Evolutionary conservation across 345 rosid genomes (phyloP).

Genomic region (Balakata baccata): DNA sequence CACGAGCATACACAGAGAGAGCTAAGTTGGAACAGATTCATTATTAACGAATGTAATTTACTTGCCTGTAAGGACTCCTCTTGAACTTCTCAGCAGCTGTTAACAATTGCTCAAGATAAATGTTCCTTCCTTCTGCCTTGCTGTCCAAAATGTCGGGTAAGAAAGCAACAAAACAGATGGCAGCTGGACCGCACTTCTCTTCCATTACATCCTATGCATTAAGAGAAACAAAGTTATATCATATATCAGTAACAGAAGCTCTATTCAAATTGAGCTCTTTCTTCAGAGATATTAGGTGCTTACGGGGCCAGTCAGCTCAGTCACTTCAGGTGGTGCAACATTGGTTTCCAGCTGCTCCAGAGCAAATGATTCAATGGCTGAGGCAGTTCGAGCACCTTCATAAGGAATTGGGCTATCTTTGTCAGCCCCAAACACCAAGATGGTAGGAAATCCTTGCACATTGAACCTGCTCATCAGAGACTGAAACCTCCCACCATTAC

Average conservation of each 20-base stretch:
- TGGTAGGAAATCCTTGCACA: conserved; percentile 94
- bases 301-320: conserved; percentile 80
- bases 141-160: conserved; percentile 93
- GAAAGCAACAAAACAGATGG: conserved; percentile 92
- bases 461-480: conserved; percentile 88
- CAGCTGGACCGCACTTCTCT: conserved; percentile 87
- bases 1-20: not conserved
- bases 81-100: conserved; percentile 85
- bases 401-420: conserved; percentile 76
- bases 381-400: conserved; percentile 89
- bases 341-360: conserved; percentile 78
- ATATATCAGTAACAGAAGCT: not conserved
- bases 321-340: conserved; percentile 78
- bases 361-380: conserved; percentile 86
- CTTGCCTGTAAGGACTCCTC: conserved; percentile 81
- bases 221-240: conserved; percentile 1
- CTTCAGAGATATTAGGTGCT: conserved; percentile 22
- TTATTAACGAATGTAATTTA: not conserved
- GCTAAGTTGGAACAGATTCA: not conserved
- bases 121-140: conserved; percentile 94
- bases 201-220: conserved; percentile 66
- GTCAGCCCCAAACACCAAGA: conserved; percentile 86
- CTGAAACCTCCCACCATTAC: conserved; percentile 42
- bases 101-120: conserved; percentile 63
- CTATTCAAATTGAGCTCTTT: conserved; percentile 7